Evolutionary conservation across 148 eudicot genomes (phyloP), one percentile per base, ranked within the genome.

Genomic region (Spergularia bocconei): DNA sequence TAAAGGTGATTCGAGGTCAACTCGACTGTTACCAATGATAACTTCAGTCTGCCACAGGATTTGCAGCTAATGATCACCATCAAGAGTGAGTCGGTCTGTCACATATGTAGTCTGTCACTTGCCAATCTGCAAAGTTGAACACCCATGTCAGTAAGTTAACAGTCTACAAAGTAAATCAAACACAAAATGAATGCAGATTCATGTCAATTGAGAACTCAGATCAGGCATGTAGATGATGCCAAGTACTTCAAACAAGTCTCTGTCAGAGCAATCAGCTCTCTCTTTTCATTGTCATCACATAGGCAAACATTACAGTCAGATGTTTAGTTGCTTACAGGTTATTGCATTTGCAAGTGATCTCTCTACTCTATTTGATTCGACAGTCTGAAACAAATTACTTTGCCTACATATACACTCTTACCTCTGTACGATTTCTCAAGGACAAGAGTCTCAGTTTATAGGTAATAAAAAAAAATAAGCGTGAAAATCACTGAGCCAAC

Each of bases 311-410:
- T 55, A 39, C 68, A 59, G 33, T 58, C 60, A 17, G 48, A 69
- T 75, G 64, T 23, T 38, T 71, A 33, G 51, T 50, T 50, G 61
- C 33, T 63, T 16, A 62, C 52, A 65, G 33, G 14, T 17, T 64
- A 25, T 13, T 48, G 63, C 16, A 67, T 29, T 29, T 29, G 3
- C 36, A 29, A 59, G 52, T 69, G 17, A n/a, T 15, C 51, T 36
- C 36, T 51, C 8, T 69, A 69, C 72, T 52, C 39, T 69, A 69
- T 52, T 23, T 69, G 41, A 59, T 69, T 69, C n/a, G 36, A 29
- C 36, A 1, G 36, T 29, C 36, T 29, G 36, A 29, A 29, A 29
- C 2, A 29, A 29, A 0, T 29, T 29, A 29, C 36, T 29, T 29
- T 29, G 36, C 36, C 36, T 29, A 1, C 3, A 29, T 29, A 29